phyloP scores from a whole-genome alignment of 306 rosid genomes.

The Purshia tridentata region DNA sequence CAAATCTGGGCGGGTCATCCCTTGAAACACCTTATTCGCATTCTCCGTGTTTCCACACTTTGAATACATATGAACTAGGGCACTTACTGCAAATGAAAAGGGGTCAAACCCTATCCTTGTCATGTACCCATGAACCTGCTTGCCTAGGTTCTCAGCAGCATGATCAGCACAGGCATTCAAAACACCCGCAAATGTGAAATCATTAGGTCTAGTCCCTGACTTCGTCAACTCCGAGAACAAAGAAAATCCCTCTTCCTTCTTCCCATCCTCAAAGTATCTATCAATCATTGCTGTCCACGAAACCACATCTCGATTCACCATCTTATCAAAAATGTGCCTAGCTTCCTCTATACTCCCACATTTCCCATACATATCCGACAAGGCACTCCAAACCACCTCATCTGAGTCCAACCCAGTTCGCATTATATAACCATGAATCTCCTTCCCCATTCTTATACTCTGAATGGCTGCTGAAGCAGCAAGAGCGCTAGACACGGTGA shows the following conservation, averaged over 20 bases:
- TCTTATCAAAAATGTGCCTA: slow-evolving; percentile 51
- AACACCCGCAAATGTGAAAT: slow-evolving; percentile 60
- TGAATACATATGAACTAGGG: slow-evolving; percentile 64
- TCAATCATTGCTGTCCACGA: slow-evolving; percentile 67
- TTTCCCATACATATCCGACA: slow-evolving; percentile 60
- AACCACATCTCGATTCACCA: slow-evolving; percentile 49
- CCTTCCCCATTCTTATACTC: slow-evolving; percentile 55
- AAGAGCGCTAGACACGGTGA: slow-evolving; percentile 51
- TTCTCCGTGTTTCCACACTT: slow-evolving; percentile 57
- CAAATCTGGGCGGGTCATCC: slow-evolving; percentile 55
- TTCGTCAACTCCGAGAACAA: slow-evolving; percentile 47
- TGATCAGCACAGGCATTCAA: slow-evolving; percentile 65
- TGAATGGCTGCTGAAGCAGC: slow-evolving; percentile 56
- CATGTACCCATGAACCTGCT: slow-evolving; percentile 67
- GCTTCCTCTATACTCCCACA: slow-evolving; percentile 67
- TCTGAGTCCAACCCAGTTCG: slow-evolving; percentile 54
- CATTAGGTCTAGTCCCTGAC: slow-evolving; percentile 53
- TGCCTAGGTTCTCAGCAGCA: slow-evolving; percentile 50
- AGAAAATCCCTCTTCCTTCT: slow-evolving; percentile 59
- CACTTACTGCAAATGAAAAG: slow-evolving; percentile 51
- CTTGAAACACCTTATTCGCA: slow-evolving; percentile 52
- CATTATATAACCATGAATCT: slow-evolving; percentile 57
- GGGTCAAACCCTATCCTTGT: slow-evolving; percentile 49
- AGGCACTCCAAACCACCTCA: slow-evolving; percentile 67
- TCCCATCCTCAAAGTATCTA: slow-evolving; percentile 59